These are phyloP conservation scores for Globisporangium radiosum DNA, from an alignment of 352 stramenopile species.

Conservation along the genomic window DNA sequence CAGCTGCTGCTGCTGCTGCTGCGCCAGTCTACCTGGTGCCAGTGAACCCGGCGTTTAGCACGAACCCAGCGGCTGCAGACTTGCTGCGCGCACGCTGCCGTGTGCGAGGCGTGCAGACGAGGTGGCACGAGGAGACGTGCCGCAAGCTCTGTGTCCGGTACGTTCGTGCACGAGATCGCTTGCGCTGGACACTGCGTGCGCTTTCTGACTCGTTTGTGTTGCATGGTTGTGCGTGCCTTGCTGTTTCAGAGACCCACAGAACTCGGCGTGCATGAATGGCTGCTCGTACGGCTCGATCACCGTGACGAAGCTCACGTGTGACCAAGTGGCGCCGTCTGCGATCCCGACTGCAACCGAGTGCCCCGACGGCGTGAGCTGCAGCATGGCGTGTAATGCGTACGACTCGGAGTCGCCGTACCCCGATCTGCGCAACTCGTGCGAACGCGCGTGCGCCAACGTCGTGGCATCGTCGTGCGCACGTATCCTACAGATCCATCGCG, in stretches of 20 bases:
- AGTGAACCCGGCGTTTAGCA: slow-evolving; percentile 8
- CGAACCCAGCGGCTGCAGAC: slow-evolving; percentile 25
- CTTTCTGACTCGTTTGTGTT: not conserved
- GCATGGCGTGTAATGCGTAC: slow-evolving; percentile 49
- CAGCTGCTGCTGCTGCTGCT: not conserved
- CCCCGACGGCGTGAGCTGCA: slow-evolving; percentile 54
- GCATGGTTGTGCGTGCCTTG: not conserved
- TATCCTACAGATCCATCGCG: slow-evolving; percentile 58
- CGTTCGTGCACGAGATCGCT: not conserved
- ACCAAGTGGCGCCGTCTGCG: slow-evolving; percentile 28
- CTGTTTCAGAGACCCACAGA: slow-evolving; percentile 35
- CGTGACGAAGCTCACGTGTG: slow-evolving; percentile 60
- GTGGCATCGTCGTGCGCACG: slow-evolving; percentile 51
- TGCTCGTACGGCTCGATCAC: slow-evolving; percentile 71
- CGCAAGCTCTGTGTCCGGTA: slow-evolving; percentile 53
- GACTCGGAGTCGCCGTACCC: slow-evolving; percentile 42
- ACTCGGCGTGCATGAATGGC: slow-evolving; percentile 67
- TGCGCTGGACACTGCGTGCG: not conserved
- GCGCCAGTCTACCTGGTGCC: not conserved
- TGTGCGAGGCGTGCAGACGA: slow-evolving; percentile 52
- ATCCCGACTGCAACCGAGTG: slow-evolving; percentile 28
- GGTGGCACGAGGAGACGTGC: slow-evolving; percentile 72
- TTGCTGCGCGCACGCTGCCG: slow-evolving; percentile 47
- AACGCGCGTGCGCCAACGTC: slow-evolving; percentile 52
- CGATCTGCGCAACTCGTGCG: slow-evolving; percentile 42